Conservation (phyloP, 805 yeast species). For the Candida maris region DNA sequence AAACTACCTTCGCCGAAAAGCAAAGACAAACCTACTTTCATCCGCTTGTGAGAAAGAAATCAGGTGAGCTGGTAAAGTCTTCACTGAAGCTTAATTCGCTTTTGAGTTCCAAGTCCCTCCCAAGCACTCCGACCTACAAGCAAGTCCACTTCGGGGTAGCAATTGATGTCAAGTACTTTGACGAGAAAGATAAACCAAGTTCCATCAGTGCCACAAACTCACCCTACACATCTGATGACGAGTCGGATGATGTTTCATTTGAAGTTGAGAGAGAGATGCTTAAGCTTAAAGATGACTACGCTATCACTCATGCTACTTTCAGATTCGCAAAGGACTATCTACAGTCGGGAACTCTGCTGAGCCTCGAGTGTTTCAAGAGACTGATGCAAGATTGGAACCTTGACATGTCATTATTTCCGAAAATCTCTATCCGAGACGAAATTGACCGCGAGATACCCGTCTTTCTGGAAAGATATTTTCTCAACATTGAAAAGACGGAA, state of each 20-base stretch:
- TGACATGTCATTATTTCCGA: slow-evolving; percentile 39
- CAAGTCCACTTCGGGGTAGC: slow-evolving; percentile 84
- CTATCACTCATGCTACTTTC: slow-evolving; percentile 12
- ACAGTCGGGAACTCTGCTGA: slow-evolving; percentile 10
- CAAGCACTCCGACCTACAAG: slow-evolving; percentile 57
- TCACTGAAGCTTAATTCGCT: slow-evolving; percentile 49
- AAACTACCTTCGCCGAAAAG: slow-evolving; percentile 3
- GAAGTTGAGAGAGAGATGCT: slow-evolving; percentile 4
- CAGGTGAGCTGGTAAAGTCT: slow-evolving; percentile 83
- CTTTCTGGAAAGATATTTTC: slow-evolving; percentile 60
- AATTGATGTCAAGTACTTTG: slow-evolving; percentile 69
- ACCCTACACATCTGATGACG: slow-evolving; percentile 41
- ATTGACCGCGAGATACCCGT: slow-evolving; percentile 44
- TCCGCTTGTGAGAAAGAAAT: slow-evolving; percentile 69
- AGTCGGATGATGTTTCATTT: slow-evolving; percentile 25
- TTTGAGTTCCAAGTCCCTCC: slow-evolving; percentile 37
- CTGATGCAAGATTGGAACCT: slow-evolving; percentile 42
- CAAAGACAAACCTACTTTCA: slow-evolving; percentile 17
- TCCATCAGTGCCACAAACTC: slow-evolving; percentile 69
- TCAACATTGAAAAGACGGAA: slow-evolving; percentile 53
- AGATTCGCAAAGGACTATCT: slow-evolving; percentile 18
- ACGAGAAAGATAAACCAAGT: slow-evolving; percentile 68
- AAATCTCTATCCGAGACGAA: slow-evolving; percentile 41
- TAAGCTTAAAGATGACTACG: slow-evolving; percentile 9
- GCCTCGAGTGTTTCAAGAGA: slow-evolving; percentile 19